Base-by-base conservation (phyloP, 768 basidiomycete genomes). In the Trametes cubensis region DNA sequence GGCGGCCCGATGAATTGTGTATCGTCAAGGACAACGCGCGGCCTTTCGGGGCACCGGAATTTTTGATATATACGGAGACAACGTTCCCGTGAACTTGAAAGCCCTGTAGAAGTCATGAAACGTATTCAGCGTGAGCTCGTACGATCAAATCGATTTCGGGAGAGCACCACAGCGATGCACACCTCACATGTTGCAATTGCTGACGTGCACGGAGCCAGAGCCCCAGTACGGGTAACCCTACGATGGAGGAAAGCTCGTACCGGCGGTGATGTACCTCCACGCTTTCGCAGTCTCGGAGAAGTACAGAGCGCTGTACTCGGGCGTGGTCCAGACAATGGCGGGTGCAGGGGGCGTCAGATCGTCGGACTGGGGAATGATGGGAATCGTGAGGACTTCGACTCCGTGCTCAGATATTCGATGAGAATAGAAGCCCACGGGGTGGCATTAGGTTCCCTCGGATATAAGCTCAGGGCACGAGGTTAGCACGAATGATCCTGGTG, bases 71-170 rank as follows among this genome's bases (percentile, higher is more conserved):
- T 6, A 69, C 68, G 14, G 66, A 61, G 20, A 70, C 66, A 8
- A 20, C 39, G 50, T 69, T 63, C 21, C 69, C 69, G 40, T 69
- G 68, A 48, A 70, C 69, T 28, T 69, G 68, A 48, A 70, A 69
- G 4, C 47, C 63, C 69, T 70, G 28, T 7, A 28, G 4, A 28
- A 7, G 28, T 28, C 28, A 28, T 7, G 4, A 42, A 4, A 42
- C 4, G 41, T 13, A n/a, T 11, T 15, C 41, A 42, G 41, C n/a
- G 4, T 42, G 11, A 4, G 41, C n/a, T 14, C n/a, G 13, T 42
- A 11, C 28, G 28, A 28, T 28, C 28, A 11, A 3, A 13, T 4
- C 15, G 41, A 42, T 11, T 3, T 4, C 28, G 4, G 13, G 47
- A 23, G 17, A 18, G 21, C n/a, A n/a, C n/a, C n/a, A n/a, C n/a